Base-by-base conservation (phyloP, 208 protist species). In the Sergeia podlipaevii region DNA sequence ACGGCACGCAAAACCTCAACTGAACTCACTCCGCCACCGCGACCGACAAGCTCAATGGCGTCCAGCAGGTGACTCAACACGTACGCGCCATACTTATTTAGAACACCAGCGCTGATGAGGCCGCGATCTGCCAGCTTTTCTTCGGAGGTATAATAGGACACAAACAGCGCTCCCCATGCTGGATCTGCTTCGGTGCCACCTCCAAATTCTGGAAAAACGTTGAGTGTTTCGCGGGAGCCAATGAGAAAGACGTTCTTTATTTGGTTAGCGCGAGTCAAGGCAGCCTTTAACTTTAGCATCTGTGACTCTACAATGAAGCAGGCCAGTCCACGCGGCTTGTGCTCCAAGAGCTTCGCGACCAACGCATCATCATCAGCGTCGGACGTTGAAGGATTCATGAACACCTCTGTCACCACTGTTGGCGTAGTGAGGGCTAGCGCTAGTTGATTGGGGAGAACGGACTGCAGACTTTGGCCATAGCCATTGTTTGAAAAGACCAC, bases 61-160 rank as follows among this genome's bases (percentile, higher is more conserved):
- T 94, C 87, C 39, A 90, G 79, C 1, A 94, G 63, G 63, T 91
- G 69, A 60, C 81, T 89, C 43, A 91, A 52, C 30, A 88, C 64
- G 51, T 75, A 88, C n/a, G 87, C 79, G n/a, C 73, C 73, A 59
- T 77, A 83, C 33, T 89, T 68, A 46, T 91, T 83, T n/a, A 93
- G 39, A 4, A 41, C 23, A 33, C 51, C 45, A 37, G 17, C 49
- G 18, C 26, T 21, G 18, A 48, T 50, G 49, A 82, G 85, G 66
- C 77, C 80, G 49, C 71, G 72, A 23, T 75, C 49, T 8, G 20
- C 57, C 20, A 90, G 51, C 29, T 76, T 50, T 5, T 18, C 42
- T 18, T 65, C 70, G 8, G 77, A 60, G 2, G 69, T 77, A 69
- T 86, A 88, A 18, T 60, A 37, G 8, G 87, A 77, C 13, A 85